Base-by-base conservation (phyloP, 2,329 filamentous ascomycete genomes). In the Penicillium frequentans region DNA sequence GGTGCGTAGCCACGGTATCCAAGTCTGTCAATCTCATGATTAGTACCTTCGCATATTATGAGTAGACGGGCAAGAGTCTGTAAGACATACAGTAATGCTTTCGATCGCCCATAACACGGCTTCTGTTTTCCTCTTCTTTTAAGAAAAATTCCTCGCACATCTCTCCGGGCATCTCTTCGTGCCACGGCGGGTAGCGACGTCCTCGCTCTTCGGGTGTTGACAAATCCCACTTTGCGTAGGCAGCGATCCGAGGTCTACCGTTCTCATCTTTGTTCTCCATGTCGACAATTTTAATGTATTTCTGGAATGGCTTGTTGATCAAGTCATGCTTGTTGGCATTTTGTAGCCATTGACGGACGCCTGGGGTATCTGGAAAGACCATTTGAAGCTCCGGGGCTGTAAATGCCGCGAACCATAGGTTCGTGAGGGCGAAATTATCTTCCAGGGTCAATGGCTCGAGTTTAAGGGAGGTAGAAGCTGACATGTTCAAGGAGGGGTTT, bases 1-100 rank as follows among this genome's bases (percentile, higher is more conserved):
- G 77, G 46, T 77, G 70, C n/a, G 75, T 75, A 16, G 69, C 68
- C 4, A 79, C 65, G 9, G 69, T 55, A n/a, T 70, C 64, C 9
- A 78, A 64, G 54, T 75, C 76, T 76, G 5, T 13, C 14, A 42
- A 14, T 7, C 19, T 39, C 37, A 44, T 14, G 16, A 23, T 31
- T 13, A 58, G 44, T 49, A 39, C 3, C n/a, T 13, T 11, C 26
- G 24, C 23, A 8, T 1, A 39, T n/a, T n/a, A 10, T 39, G 29
- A 13, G 21, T 16, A 14, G 16, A 24, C 6, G 27, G 21, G 11
- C 27, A 19, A 49, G 11, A 16, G 11, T 19, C 5, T 5, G 33
- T 21, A 16, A 50, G n/a, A 53, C 60, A 37, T 63, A 70, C 68
- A 70, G 27, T 63, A 69, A 59, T 68, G 60, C 29, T 57, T 60